Evolutionary conservation across 805 yeast species (phyloP).

Genomic region (Priceomyces castillae): DNA sequence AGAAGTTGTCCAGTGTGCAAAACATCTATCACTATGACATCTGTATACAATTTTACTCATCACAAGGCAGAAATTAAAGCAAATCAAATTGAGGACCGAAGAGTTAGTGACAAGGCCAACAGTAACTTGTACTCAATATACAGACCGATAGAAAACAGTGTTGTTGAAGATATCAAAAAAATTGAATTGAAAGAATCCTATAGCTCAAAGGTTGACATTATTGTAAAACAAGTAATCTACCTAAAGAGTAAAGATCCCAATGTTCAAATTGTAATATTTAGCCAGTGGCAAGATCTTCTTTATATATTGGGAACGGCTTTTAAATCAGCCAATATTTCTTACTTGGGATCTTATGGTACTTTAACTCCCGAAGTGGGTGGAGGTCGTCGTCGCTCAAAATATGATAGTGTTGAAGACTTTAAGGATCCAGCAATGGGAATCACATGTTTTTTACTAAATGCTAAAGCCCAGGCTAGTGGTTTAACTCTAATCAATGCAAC

Average conservation of each 20-base stretch:
- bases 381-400: slow-evolving; percentile 25
- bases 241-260: slow-evolving; percentile 53
- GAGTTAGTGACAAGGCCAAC: slow-evolving; percentile 1
- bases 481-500: slow-evolving; percentile 87
- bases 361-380: slow-evolving; percentile 29
- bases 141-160: slow-evolving; percentile 40
- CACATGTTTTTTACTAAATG: slow-evolving; percentile 85
- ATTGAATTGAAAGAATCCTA: slow-evolving; percentile 42
- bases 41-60: slow-evolving; percentile 69
- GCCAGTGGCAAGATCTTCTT: slow-evolving; percentile 84
- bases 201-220: slow-evolving; percentile 86
- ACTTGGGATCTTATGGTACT: slow-evolving; percentile 52
- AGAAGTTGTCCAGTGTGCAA: slow-evolving; percentile 83
- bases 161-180: slow-evolving; percentile 43
- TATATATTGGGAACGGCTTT: slow-evolving; percentile 66
- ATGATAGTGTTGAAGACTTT: slow-evolving; percentile 54
- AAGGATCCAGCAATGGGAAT: slow-evolving; percentile 53
- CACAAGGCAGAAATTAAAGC: slow-evolving; percentile 52
- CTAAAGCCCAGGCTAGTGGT: slow-evolving; percentile 87
- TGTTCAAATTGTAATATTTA: slow-evolving; percentile 81
- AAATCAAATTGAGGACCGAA: slow-evolving; percentile 33
- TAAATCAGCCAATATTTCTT: slow-evolving; percentile 52
- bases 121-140: slow-evolving; percentile 38
- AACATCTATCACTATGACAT: slow-evolving; percentile 41
- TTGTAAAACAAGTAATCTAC: slow-evolving; percentile 68